Percentiles rank a stretch among this genome's conserved stretches.
Conservation (phyloP, 345 rosid genomes). For the Syzygium aromaticum region DNA sequence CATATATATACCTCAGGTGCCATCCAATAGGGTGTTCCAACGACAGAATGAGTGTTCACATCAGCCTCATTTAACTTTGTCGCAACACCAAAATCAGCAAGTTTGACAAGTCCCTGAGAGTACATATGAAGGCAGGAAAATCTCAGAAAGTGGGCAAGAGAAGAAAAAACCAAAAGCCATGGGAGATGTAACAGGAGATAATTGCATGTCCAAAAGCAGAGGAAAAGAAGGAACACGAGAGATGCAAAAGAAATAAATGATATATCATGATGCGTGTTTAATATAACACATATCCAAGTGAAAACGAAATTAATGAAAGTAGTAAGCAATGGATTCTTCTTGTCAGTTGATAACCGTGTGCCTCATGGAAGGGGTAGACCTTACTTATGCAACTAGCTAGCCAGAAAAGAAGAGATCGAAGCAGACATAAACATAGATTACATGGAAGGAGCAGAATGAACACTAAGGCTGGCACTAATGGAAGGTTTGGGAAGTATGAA, state of each 20-base stretch:
- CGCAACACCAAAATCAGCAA: slow-evolving; percentile 99
- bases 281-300: neutral
- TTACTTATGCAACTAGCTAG: neutral
- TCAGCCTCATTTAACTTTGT: slow-evolving; percentile 98
- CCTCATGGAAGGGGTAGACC: neutral
- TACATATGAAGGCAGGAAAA: neutral
- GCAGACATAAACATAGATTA: neutral
- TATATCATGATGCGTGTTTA: neutral
- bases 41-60: slow-evolving; percentile 92
- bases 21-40: slow-evolving; percentile 99
- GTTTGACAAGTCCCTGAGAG: slow-evolving; percentile 90
- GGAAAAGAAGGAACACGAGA: neutral
- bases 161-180: neutral
- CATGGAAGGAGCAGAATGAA: neutral
- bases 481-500: neutral
- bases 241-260: neutral
- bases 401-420: neutral
- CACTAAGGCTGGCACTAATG: neutral
- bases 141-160: neutral
- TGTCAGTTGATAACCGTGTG: neutral
- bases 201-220: neutral
- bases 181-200: neutral
- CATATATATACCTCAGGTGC: slow-evolving; percentile 80
- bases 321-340: neutral
- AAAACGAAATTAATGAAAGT: neutral